These are phyloP conservation scores for Paramecium biaurelia DNA, from an alignment of 73 alveolate species.

Conservation along the genomic window DNA sequence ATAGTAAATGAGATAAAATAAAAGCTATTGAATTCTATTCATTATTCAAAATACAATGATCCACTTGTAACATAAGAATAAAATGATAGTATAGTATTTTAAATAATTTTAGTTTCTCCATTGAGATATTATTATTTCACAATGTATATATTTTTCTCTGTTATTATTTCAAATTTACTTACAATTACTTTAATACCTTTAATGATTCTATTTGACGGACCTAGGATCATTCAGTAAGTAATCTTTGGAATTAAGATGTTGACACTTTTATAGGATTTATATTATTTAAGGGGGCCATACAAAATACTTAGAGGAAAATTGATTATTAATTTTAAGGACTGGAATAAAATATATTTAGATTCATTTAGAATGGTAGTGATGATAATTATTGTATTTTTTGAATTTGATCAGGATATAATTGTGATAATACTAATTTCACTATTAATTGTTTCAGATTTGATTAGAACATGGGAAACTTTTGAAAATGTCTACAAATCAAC, in stretches of 20 bases:
- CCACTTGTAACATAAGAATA: background rate
- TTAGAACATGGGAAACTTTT: background rate
- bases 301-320: background rate
- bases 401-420: background rate
- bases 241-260: background rate
- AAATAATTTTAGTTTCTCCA: background rate
- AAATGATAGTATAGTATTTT: background rate
- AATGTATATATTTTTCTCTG: background rate
- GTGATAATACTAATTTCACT: background rate
- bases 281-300: constrained; percentile 10
- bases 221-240: background rate
- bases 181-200: background rate
- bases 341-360: background rate
- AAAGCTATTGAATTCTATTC: background rate
- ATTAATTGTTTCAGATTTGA: background rate
- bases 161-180: background rate
- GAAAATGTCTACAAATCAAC: background rate
- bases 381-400: background rate
- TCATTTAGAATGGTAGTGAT: background rate
- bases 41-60: background rate
- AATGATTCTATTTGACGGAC: background rate
- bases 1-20: background rate
- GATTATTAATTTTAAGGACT: background rate
- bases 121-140: background rate
- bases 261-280: background rate